Evolutionary conservation across 2,329 filamentous ascomycete species (phyloP).

Genomic region (Penicillium sp.): DNA sequence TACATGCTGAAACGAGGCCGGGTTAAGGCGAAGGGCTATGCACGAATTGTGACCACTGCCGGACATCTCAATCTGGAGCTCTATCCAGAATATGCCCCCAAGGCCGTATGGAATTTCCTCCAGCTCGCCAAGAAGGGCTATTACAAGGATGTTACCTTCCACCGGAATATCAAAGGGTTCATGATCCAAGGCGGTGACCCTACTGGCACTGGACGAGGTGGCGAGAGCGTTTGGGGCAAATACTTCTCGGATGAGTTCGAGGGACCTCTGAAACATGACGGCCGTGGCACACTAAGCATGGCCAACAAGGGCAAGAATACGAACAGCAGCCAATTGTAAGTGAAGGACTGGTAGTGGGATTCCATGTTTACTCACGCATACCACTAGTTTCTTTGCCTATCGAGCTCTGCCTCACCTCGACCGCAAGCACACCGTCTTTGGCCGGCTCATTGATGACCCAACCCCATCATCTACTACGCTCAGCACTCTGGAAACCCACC

Average conservation of each 20-base stretch:
- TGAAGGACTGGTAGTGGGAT: not conserved
- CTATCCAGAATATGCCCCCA: conserved; percentile 84
- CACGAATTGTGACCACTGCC: conserved; percentile 78
- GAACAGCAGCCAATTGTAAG: conserved; percentile 79
- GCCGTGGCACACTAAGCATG: conserved; percentile 81
- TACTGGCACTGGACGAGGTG: conserved; percentile 86
- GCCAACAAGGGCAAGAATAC: conserved; percentile 99
- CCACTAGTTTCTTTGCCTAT: conserved; percentile 77
- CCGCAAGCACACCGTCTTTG: conserved; percentile 96
- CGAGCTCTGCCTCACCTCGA: conserved; percentile 80
- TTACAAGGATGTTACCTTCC: conserved; percentile 79
- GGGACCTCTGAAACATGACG: conserved; percentile 78
- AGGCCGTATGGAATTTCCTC: conserved; percentile 96
- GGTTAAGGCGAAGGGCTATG: conserved; percentile 87
- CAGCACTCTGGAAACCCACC: conserved; percentile 70
- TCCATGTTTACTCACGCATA: not conserved
- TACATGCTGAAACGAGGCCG: conserved; percentile 91
- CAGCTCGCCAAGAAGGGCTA: conserved; percentile 84
- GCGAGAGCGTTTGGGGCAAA: conserved; percentile 87
- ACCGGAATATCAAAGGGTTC: conserved; percentile 91
- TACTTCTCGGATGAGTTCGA: conserved; percentile 94
- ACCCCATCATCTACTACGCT: conserved; percentile 52
- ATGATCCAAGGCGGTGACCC: conserved; percentile 99
- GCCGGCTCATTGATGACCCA: conserved; percentile 69
- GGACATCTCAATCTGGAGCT: conserved; percentile 86